These are phyloP conservation scores for Fusarium sp. DNA, from an alignment of 2,329 filamentous ascomycete species.

Conservation along the genomic window DNA sequence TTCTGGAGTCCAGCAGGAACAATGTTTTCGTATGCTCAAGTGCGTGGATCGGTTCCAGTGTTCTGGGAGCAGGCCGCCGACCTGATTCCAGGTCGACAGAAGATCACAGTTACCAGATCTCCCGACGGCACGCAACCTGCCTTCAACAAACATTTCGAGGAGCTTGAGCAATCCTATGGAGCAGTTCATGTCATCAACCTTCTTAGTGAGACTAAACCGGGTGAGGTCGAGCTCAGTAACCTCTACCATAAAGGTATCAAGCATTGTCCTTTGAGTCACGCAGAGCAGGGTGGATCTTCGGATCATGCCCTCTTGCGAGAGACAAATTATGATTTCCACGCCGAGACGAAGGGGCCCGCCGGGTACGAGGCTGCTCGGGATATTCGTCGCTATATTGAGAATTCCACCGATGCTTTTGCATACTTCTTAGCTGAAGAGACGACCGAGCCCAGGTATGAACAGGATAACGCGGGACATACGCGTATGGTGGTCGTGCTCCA, in stretches of 20 bases:
- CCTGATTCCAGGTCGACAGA: conserved; percentile 90
- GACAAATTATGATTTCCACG: conserved; percentile 96
- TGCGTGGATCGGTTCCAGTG: conserved; percentile 90
- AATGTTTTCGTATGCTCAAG: conserved; percentile 93
- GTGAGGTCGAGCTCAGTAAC: conserved; percentile 84
- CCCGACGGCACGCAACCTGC: conserved; percentile 91
- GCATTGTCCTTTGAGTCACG: conserved; percentile 76
- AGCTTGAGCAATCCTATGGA: conserved; percentile 87
- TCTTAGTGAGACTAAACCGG: conserved; percentile 87
- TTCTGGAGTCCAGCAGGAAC: conserved; percentile 84
- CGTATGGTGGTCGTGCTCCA: conserved; percentile 79
- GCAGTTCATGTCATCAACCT: conserved; percentile 93
- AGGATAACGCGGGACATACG: conserved; percentile 51
- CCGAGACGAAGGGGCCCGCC: conserved; percentile 85
- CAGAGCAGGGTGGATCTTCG: conserved; percentile 62
- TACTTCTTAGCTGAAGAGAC: conserved; percentile 86
- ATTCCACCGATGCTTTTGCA: conserved; percentile 88
- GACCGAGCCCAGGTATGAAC: conserved; percentile 62
- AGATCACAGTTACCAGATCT: conserved; percentile 90
- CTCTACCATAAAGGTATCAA: conserved; percentile 82
- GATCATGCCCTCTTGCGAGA: conserved; percentile 81
- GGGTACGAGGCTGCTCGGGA: conserved; percentile 92
- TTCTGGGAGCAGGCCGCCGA: conserved; percentile 97
- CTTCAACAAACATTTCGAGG: conserved; percentile 93
- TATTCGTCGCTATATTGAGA: conserved; percentile 81